These are phyloP conservation scores for Daldinia grandis DNA, from an alignment of 495 filamentous ascomycete genomes.

Conservation along the genomic window DNA sequence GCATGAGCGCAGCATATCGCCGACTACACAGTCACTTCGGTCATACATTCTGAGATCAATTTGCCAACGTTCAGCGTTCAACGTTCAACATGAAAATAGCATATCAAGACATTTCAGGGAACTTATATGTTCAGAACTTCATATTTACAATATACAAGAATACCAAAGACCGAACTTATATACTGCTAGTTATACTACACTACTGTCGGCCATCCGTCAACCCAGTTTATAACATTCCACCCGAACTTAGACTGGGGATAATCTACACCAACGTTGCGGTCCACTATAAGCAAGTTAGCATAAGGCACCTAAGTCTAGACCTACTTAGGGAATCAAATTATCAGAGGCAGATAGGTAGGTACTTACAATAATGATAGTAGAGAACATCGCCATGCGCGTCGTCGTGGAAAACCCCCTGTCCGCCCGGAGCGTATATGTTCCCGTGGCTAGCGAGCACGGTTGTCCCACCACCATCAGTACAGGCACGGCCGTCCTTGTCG, in stretches of 20 bases:
- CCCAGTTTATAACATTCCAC: constrained; percentile 66
- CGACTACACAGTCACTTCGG: no score
- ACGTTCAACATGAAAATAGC: no score
- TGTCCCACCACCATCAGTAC: constrained; percentile 65
- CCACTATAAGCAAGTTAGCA: constrained; percentile 31
- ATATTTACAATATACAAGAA: no score
- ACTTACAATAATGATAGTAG: constrained; percentile 69
- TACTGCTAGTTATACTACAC: background rate
- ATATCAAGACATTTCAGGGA: no score
- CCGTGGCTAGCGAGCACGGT: constrained; percentile 65
- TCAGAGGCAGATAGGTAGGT: no score
- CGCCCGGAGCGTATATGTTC: constrained; percentile 69
- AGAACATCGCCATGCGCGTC: constrained; percentile 54
- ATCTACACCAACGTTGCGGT: constrained; percentile 66
- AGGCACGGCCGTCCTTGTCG: constrained; percentile 62
- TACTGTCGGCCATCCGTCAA: constrained; percentile 64
- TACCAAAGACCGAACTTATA: no score
- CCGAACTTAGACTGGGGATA: constrained; percentile 69
- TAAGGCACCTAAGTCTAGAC: background rate
- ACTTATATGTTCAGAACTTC: no score
- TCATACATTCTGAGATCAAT: no score
- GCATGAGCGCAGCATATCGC: no score
- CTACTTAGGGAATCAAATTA: background rate
- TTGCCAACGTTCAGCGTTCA: no score
- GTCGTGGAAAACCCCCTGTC: constrained; percentile 57